Conservation (phyloP, 495 filamentous ascomycete species). For the Penicillium maclennaniae region DNA sequence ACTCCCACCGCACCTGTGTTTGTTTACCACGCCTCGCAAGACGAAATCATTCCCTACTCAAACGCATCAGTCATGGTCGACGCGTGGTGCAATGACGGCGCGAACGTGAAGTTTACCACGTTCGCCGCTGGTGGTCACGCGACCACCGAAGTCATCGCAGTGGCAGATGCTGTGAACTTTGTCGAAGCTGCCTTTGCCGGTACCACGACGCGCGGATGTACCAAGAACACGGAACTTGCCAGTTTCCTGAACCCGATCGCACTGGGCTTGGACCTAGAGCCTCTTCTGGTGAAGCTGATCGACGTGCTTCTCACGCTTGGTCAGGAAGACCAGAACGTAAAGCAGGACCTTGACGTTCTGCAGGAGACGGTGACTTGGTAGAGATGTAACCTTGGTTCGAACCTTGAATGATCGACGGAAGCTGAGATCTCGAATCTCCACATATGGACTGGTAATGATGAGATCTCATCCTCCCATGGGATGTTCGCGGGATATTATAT, state of each 20-base stretch:
- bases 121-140: slow-evolving; percentile 28
- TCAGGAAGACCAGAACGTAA: slow-evolving; percentile 17
- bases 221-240: slow-evolving; percentile 17
- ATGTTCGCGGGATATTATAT: not conserved
- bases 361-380: slow-evolving; percentile 6
- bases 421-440: not conserved
- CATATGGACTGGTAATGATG: not conserved
- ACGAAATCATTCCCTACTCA: slow-evolving; percentile 31
- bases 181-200: slow-evolving; percentile 29
- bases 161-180: slow-evolving; percentile 24
- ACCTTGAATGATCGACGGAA: not conserved
- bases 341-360: slow-evolving; percentile 16
- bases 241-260: slow-evolving; percentile 25
- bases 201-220: slow-evolving; percentile 18
- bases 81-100: slow-evolving; percentile 27
- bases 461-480: not conserved
- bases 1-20: slow-evolving; percentile 32
- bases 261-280: slow-evolving; percentile 28
- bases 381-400: not conserved
- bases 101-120: slow-evolving; percentile 29
- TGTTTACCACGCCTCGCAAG: slow-evolving; percentile 31
- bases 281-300: slow-evolving; percentile 21
- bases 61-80: slow-evolving; percentile 22
- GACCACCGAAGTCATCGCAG: slow-evolving; percentile 25
- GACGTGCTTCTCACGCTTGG: slow-evolving; percentile 18